Base-by-base conservation (phyloP, 306 rosid species). In the Prunus kanzakura region DNA sequence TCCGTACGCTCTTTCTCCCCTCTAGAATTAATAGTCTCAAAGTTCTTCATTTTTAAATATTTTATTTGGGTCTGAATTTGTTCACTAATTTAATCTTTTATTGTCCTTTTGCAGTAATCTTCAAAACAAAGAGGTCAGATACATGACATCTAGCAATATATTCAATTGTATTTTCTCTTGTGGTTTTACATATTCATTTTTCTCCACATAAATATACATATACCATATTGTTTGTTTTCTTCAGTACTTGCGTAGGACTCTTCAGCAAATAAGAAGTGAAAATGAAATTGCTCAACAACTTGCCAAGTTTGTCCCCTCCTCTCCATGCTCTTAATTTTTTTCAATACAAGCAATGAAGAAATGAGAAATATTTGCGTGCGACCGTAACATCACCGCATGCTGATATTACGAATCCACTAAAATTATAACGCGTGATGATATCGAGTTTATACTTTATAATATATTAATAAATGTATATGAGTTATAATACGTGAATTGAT, bases 91-190 rank as follows among this genome's bases (percentile, higher is more conserved):
- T 11, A 46, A 13, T 67, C 7, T 10, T 73, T 35, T 35, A 12
- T 76, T 77, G 69, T 52, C 6, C 15, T 30, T 27, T 78, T 58
- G 84, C 94, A 93, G 98, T 80, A 84, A 82, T 55, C 75, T 93
- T 55, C 98, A 90, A n/a, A 93, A 85, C 77, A 91, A 89, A 71
- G 98, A 93, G 97, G 97, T 75, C 41, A 81, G 83, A 64, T 23
- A 22, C 68, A 74, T 47, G 69, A 61, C 67, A 72, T 51, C 27
- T 62, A 74, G 74, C 76, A 45, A 61, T 25, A 30, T 61, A 45
- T 79, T 87, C 64, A 70, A 46, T 55, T 20, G 25, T 15, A 61
- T 45, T 82, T 54, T 20, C 1, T 49, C 32, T 20, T 35, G 4
- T 27, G 32, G 1, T 29, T 51, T 19, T 47, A 11, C 4, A 0